These are phyloP conservation scores for Plasmodiophora brassicae DNA, from an alignment of 208 protist genomes.

Conservation along the genomic window DNA sequence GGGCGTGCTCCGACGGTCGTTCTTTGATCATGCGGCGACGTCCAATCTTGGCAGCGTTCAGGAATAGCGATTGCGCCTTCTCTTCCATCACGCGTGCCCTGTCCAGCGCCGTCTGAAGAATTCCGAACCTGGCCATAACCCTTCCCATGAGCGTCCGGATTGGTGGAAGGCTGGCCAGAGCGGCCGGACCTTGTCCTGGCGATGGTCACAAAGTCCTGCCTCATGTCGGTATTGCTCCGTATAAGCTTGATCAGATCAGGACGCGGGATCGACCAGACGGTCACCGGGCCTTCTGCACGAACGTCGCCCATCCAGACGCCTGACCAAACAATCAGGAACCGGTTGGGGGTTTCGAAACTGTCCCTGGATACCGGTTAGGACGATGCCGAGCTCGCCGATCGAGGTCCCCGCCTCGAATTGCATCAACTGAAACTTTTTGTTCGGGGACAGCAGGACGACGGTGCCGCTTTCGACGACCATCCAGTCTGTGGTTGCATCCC, in stretches of 20 bases:
- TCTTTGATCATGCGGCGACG: too few relatives aligned
- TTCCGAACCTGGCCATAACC: too few relatives aligned
- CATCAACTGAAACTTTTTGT: background rate
- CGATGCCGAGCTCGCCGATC: conserved; percentile 2
- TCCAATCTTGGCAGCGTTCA: too few relatives aligned
- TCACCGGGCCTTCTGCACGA: background rate
- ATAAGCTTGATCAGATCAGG: background rate
- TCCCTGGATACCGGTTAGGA: background rate
- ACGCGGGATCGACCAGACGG: background rate
- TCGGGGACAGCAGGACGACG: background rate
- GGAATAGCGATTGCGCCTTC: too few relatives aligned
- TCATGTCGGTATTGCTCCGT: background rate
- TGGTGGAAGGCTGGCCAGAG: too few relatives aligned
- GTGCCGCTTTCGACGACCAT: background rate
- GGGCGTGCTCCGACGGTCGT: too few relatives aligned
- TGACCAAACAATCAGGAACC: background rate
- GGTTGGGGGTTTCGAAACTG: background rate
- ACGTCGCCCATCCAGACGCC: conserved; percentile 4
- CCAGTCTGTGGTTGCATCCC: background rate
- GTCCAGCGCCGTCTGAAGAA: too few relatives aligned
- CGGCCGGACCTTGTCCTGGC: background rate
- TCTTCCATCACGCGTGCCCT: too few relatives aligned
- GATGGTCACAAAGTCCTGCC: background rate
- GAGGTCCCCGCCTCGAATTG: background rate
- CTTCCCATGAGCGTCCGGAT: too few relatives aligned